Conservation (phyloP, 2,329 filamentous ascomycete genomes). For the Chaetoscypha palmicola region DNA sequence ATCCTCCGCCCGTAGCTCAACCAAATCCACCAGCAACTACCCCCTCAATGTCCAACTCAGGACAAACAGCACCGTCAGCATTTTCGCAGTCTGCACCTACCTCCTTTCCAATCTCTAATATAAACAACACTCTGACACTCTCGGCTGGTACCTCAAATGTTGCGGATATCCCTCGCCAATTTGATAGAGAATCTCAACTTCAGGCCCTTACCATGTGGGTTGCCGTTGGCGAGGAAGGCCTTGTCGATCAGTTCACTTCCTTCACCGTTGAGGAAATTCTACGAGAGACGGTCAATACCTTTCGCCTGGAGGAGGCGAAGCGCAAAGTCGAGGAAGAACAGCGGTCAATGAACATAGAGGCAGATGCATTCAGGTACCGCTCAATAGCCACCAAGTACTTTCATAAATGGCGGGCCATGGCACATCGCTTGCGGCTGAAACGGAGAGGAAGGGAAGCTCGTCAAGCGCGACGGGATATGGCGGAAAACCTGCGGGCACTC, state of each 20-base stretch:
- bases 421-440: slow-evolving; percentile 21
- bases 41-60: too few relatives aligned
- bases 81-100: too few relatives aligned
- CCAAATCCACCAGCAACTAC: too few relatives aligned
- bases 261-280: slow-evolving; percentile 22
- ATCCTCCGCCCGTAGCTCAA: too few relatives aligned
- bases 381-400: slow-evolving; percentile 28
- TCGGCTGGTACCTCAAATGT: too few relatives aligned
- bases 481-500: slow-evolving; percentile 23
- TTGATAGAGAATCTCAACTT: slow-evolving; percentile 7
- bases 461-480: slow-evolving; percentile 24
- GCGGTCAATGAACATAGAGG: slow-evolving; percentile 14
- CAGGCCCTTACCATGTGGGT: slow-evolving; percentile 24
- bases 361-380: slow-evolving; percentile 23
- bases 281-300: slow-evolving; percentile 13
- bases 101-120: too few relatives aligned
- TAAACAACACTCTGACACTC: too few relatives aligned
- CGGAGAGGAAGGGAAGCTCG: slow-evolving; percentile 28
- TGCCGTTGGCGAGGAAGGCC: slow-evolving; percentile 24
- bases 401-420: slow-evolving; percentile 24
- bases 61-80: too few relatives aligned
- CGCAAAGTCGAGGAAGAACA: slow-evolving; percentile 16
- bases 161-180: not conserved
- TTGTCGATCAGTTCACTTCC: slow-evolving; percentile 30
- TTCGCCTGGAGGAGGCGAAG: slow-evolving; percentile 18